Percentiles rank a stretch among this genome's conserved stretches.
These are phyloP conservation scores for Chaetoceros tenuissimus DNA, from an alignment of 108 stramenopile genomes.

Conservation along the genomic window DNA sequence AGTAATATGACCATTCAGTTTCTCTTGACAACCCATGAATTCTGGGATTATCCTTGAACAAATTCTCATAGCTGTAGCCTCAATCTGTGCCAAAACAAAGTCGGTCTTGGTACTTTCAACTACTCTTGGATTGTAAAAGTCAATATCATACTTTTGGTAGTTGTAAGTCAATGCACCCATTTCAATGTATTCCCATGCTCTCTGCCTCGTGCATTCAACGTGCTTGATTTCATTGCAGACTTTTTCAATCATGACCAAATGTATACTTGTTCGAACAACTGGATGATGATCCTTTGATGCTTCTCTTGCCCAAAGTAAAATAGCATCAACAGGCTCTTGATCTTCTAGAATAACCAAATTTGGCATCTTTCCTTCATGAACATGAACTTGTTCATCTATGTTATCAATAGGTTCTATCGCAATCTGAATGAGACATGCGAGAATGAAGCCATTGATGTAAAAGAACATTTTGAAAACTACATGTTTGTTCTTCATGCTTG, in stretches of 20 bases:
- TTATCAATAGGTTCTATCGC: conserved; percentile 29
- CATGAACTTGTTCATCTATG: conserved; percentile 29
- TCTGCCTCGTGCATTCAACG: conserved; percentile 17
- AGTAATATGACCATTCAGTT: conserved; percentile 23
- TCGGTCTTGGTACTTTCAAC: conserved; percentile 16
- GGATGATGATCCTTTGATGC: conserved; percentile 36
- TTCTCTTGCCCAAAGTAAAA: conserved; percentile 33
- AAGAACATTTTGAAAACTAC: too few species aligned
- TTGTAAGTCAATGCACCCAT: conserved; percentile 31
- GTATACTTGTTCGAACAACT: conserved; percentile 27
- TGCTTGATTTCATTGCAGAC: conserved; percentile 18
- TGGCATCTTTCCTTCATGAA: conserved; percentile 28
- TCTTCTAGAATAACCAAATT: conserved; percentile 33
- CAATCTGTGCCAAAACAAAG: conserved; percentile 2
- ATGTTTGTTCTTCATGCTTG: too few species aligned
- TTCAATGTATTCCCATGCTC: conserved; percentile 32
- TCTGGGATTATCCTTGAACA: conserved; percentile 22
- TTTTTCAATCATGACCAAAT: conserved; percentile 31
- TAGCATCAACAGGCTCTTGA: conserved; percentile 34
- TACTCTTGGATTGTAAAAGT: conserved; percentile 33
- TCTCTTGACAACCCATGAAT: conserved; percentile 19
- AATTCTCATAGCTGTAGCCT: conserved; percentile 21
- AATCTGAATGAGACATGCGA: conserved; percentile 20
- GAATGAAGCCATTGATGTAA: too few species aligned
- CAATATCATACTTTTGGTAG: conserved; percentile 26